Evolutionary conservation across 345 rosid genomes (phyloP), one percentile per base, ranked within the genome.

Genomic region (Eucalyptus curtisii): DNA sequence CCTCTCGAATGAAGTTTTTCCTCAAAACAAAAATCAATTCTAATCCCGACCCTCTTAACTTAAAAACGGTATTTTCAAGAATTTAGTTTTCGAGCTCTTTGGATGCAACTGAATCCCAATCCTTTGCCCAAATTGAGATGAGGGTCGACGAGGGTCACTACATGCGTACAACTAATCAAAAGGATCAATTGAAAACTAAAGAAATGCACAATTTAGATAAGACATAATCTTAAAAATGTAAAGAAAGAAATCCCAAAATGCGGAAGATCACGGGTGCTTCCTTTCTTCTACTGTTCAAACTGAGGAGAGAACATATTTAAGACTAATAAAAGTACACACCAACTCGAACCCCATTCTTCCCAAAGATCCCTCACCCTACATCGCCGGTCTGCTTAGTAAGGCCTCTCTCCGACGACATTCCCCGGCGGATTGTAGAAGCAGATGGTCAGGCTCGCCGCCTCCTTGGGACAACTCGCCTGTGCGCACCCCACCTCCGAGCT

Each of bases 381-480:
- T 85, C 87, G 40, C 57, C 86, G 31, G 31, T 25, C 48, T 47
- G 33, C 59, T 87, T 30, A 97, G 71, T 96, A 95, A 1, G 97
- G 99, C 55, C 93, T 93, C 90, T 97, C 96, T 24, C 99, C 99
- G 48, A 93, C 87, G 81, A 89, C 12, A 87, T 96, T 97, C 3
- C 99, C 99, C 19, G 99, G 99, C 76, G 99, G 99, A 90, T 94
- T 90, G 71, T 95, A 96, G 87, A 95, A 95, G 89, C 99, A 97
- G 25, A 97, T 88, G 19, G 99, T 96, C 86, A 96, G 89, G 87
- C 92, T 94, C 24, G 93, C 90, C 88, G 90, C 91, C 47, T 91
- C 94, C 66, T 94, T 93, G 2, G 80, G 55, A 87, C 99, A 96
- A 59, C 90, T 89, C 68, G 93, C 97, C 87, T 95, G 96, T 6